A percentile compares a stretch with the other conserved stretches of the same genome.
These are phyloP conservation scores for Phyllosticta capitalensis DNA, from an alignment of 2,329 filamentous ascomycete genomes.

Conservation along the genomic window DNA sequence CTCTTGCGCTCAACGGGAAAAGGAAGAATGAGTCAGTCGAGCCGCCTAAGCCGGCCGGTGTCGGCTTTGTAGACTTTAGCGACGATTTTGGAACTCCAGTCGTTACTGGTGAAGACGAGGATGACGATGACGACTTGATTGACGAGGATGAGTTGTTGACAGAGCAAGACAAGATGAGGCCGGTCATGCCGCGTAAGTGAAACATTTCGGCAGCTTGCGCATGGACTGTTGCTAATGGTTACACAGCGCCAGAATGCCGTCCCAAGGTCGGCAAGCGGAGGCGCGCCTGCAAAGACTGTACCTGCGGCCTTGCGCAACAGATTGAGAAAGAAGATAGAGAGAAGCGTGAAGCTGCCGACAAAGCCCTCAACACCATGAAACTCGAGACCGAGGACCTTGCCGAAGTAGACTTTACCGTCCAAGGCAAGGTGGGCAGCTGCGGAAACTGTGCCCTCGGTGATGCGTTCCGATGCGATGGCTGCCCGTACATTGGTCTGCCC, in stretches of 20 bases:
- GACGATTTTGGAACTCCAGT: slow-evolving; percentile 50
- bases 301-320: slow-evolving; percentile 79
- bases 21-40: slow-evolving; percentile 26
- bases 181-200: slow-evolving; percentile 69
- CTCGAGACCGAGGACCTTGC: slow-evolving; percentile 68
- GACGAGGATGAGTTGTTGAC: slow-evolving; percentile 83
- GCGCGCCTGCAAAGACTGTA: slow-evolving; percentile 95
- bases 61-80: slow-evolving; percentile 59
- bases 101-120: slow-evolving; percentile 41
- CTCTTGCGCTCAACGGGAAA: slow-evolving; percentile 31
- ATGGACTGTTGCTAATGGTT: not conserved
- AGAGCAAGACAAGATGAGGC: slow-evolving; percentile 70
- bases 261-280: slow-evolving; percentile 82
- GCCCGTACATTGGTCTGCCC: slow-evolving; percentile 82
- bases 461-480: slow-evolving; percentile 56
- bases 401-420: slow-evolving; percentile 94
- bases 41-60: slow-evolving; percentile 42
- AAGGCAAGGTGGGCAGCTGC: slow-evolving; percentile 91
- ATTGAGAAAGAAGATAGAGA: slow-evolving; percentile 75
- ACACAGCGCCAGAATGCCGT: slow-evolving; percentile 68
- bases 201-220: not conserved
- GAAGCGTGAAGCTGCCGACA: slow-evolving; percentile 56
- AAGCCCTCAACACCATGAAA: slow-evolving; percentile 56
- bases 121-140: slow-evolving; percentile 68
- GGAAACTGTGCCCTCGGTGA: slow-evolving; percentile 91